These are phyloP conservation scores for Mortierella sp. DNA, from an alignment of 371 early-diverging fungal genomes.

Conservation along the genomic window DNA sequence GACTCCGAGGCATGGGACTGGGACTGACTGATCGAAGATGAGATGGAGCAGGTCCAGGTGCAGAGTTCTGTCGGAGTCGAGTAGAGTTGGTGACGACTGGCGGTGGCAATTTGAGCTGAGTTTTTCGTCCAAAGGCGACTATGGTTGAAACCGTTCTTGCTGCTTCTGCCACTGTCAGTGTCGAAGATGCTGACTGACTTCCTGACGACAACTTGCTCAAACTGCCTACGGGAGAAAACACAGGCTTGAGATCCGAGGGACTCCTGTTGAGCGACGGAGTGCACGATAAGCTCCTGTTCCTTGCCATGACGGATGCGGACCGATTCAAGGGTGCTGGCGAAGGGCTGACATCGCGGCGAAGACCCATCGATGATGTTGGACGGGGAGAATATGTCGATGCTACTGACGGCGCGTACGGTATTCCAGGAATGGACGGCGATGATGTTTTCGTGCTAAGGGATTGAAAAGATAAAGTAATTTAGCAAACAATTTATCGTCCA, in stretches of 20 bases:
- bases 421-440: conserved; percentile 56
- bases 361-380: conserved; percentile 26
- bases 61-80: conserved; percentile 29
- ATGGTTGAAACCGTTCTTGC: neutral
- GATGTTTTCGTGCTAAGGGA: conserved; percentile 36
- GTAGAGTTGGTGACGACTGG: conserved; percentile 23
- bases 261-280: conserved; percentile 29
- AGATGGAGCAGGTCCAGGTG: conserved; percentile 13
- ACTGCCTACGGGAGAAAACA: conserved; percentile 46
- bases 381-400: conserved; percentile 41
- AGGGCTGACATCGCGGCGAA: conserved; percentile 24
- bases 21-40: conserved; percentile 31
- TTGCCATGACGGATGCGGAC: conserved; percentile 14
- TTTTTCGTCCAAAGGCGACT: conserved; percentile 8
- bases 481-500: neutral
- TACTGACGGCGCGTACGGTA: conserved; percentile 35
- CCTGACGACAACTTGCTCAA: conserved; percentile 36
- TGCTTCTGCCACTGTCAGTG: conserved; percentile 13
- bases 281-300: conserved; percentile 33
- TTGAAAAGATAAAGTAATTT: conserved; percentile 2
- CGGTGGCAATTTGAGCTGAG: conserved; percentile 25
- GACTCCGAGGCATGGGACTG: conserved; percentile 12
- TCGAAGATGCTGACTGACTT: conserved; percentile 9
- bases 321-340: conserved; percentile 17
- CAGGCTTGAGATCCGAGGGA: conserved; percentile 21